phyloP scores from a whole-genome alignment of 306 rosid genomes.

The Ormosia semicastrata region DNA sequence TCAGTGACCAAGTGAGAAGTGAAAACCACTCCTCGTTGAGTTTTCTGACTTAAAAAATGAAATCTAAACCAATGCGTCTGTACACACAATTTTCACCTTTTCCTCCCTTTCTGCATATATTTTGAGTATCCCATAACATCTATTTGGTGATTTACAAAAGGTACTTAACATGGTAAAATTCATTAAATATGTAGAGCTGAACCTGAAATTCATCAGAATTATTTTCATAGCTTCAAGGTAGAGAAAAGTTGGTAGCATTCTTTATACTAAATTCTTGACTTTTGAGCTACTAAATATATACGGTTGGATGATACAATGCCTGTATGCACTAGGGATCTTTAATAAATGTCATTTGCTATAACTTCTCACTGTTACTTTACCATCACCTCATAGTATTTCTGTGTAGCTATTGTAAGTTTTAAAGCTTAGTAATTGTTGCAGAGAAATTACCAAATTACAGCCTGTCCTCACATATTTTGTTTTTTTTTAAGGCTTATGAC shows the following conservation, averaged over 20 bases:
- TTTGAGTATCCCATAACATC: not conserved
- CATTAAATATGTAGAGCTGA: not conserved
- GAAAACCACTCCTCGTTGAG: not conserved
- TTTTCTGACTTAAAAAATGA: not conserved
- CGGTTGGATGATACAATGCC: not conserved
- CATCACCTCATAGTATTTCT: constrained; percentile 23
- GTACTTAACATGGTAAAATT: not conserved
- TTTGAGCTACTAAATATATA: constrained; percentile 5
- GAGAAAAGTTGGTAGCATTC: constrained; percentile 23
- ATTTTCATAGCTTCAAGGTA: not conserved
- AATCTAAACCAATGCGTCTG: not conserved
- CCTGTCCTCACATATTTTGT: too few species aligned
- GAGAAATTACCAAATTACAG: not conserved
- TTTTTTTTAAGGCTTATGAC: too few species aligned
- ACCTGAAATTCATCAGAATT: not conserved
- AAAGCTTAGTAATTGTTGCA: constrained; percentile 10
- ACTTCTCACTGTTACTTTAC: constrained; percentile 16
- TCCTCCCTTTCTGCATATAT: not conserved
- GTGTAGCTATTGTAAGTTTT: not conserved
- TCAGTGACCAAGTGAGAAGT: not conserved
- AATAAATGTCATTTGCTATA: constrained; percentile 28
- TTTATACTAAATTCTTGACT: constrained; percentile 13
- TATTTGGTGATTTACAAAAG: not conserved
- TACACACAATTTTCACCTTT: not conserved
- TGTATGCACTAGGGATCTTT: not conserved